Percentiles rank a stretch among this genome's conserved stretches.
Conservation (phyloP, 495 filamentous ascomycete species). For the Lophium mytilinum region DNA sequence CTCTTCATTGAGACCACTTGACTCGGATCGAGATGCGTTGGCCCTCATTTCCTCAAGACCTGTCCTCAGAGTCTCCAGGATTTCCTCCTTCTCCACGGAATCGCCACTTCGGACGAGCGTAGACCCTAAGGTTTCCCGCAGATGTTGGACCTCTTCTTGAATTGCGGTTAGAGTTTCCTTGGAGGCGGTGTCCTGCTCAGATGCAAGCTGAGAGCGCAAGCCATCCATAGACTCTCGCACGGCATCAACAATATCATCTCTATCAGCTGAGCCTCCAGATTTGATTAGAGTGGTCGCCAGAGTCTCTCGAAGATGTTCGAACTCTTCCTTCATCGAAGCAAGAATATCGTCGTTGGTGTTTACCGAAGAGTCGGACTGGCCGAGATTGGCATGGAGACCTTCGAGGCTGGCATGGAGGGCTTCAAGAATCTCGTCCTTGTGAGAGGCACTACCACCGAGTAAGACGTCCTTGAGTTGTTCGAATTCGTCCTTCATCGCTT, state of each 20-base stretch:
- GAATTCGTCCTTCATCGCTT: conserved; percentile 47
- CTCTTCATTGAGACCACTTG: conserved; percentile 27
- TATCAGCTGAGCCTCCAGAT: conserved; percentile 42
- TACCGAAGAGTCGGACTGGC: conserved; percentile 2
- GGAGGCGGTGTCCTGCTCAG: conserved; percentile 25
- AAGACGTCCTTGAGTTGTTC: conserved; percentile 44
- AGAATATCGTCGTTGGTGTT: conserved; percentile 18
- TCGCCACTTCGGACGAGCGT: conserved; percentile 26
- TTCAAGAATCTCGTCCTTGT: conserved; percentile 35
- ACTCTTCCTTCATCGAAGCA: conserved; percentile 37
- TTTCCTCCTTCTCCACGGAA: conserved; percentile 45
- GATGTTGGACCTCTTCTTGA: conserved; percentile 29
- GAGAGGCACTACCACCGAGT: conserved; percentile 22
- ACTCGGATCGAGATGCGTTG: background rate
- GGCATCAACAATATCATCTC: conserved; percentile 51
- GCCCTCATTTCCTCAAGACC: conserved; percentile 30
- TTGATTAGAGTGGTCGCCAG: conserved; percentile 61
- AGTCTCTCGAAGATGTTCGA: conserved; percentile 60
- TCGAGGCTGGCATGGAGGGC: conserved; percentile 31
- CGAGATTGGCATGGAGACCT: conserved; percentile 27
- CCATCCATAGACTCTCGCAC: conserved; percentile 31
- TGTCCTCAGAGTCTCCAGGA: conserved; percentile 33
- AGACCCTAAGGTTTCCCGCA: conserved; percentile 28
- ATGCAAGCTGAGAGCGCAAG: conserved; percentile 27
- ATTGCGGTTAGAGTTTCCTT: conserved; percentile 29